Base-by-base conservation (phyloP, 2,329 filamentous ascomycete species). In the Neopestalotiopsis rosae region DNA sequence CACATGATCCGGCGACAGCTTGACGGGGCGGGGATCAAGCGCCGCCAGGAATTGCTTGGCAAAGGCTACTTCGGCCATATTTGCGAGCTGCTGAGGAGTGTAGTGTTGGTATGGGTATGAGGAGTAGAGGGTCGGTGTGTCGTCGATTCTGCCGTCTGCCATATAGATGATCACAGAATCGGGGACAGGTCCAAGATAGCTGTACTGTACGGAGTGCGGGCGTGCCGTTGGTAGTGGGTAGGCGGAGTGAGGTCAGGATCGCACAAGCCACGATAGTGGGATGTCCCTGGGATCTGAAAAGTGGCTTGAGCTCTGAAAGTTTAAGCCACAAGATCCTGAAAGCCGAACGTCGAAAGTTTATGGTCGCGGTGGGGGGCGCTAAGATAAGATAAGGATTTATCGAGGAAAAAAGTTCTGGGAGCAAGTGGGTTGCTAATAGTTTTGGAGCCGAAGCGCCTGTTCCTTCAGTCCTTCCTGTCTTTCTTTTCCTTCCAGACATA, bases 1-100 rank as follows among this genome's bases (percentile, higher is more conserved):
- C 80, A 97, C 91, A 89, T 98, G 92, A 80, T 98, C 94, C 72
- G 93, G 86, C n/a, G 92, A 90, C 72, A 98, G 88, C 85, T 95
- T 97, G 75, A 90, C 81, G 7, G 94, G 92, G 64, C 91, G 90
- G 70, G 90, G 88, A 81, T 97, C 94, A 71, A 98, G 89, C 28
- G 90, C 88, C 66, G 90, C 85, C 74, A 99, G 90, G 81, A 97
- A 98, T 40, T 89, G 87, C 81, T 92, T 94, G 74, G 94, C 92
- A 80, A 98, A 98, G 65, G 90, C 84, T 70, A 95, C 82, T 87
- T 98, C 95, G n/a, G 92, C 87, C 92, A 95, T 95, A 73, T 75
- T 85, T 73, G 70, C 79, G 72, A 61, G 30, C n/a, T 63, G 52
- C 34, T 30, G 62, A 32, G 45, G 24, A 42, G 61, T 58, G 52